These are phyloP conservation scores for Spathaspora girioi DNA, from an alignment of 805 yeast species.

Conservation along the genomic window DNA sequence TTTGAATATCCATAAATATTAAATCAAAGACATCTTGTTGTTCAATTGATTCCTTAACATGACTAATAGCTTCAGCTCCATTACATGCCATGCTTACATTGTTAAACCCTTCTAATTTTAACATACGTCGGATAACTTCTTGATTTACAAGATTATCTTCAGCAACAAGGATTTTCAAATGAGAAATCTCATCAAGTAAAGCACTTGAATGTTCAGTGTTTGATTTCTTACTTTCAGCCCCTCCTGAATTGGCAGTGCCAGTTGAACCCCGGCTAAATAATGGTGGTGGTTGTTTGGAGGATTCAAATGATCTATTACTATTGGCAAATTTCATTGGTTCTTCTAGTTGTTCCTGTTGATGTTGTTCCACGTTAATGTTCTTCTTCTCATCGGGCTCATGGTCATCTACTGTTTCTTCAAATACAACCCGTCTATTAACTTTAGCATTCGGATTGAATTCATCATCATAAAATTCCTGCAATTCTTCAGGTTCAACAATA, in stretches of 20 bases:
- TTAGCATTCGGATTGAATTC: constrained; percentile 59
- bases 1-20: constrained; percentile 95
- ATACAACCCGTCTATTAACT: constrained; percentile 49
- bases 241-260: constrained; percentile 43
- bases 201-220: constrained; percentile 11
- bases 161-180: constrained; percentile 69
- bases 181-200: constrained; percentile 24
- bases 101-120: constrained; percentile 73
- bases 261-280: constrained; percentile 46
- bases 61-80: constrained; percentile 83
- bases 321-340: constrained; percentile 1
- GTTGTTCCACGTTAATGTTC: neutral
- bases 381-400: too few relatives aligned
- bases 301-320: constrained; percentile 14
- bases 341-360: neutral
- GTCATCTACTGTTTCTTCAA: constrained; percentile 20
- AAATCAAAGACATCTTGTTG: constrained; percentile 53
- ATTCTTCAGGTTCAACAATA: constrained; percentile 31
- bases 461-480: constrained; percentile 53
- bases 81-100: constrained; percentile 79
- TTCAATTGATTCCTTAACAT: constrained; percentile 48
- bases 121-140: constrained; percentile 88
- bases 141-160: constrained; percentile 94
- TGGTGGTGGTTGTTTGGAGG: constrained; percentile 43
- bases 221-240: neutral